Percentiles rank a stretch among this genome's conserved stretches.
Conservation (phyloP, 495 filamentous ascomycete species). For the Neurospora cerealis region DNA sequence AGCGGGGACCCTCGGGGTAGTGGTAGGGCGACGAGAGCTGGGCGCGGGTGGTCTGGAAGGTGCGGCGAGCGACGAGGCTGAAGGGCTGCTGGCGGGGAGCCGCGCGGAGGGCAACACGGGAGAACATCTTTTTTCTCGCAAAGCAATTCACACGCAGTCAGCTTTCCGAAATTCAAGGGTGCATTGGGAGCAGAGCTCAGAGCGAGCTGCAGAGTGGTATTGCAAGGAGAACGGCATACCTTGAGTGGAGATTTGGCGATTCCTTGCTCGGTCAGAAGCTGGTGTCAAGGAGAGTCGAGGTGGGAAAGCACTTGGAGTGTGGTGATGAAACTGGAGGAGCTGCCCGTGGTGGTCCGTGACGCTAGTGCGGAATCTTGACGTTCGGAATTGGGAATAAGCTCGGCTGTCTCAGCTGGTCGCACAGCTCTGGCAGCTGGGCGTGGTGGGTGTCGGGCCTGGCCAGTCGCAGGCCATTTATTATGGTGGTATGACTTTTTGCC, state of each 20-base stretch:
- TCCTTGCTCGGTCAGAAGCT: background rate
- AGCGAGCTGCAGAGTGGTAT: background rate
- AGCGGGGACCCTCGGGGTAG: constrained; percentile 92
- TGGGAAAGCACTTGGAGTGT: constrained; percentile 1
- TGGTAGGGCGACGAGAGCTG: constrained; percentile 88
- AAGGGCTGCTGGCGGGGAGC: constrained; percentile 51
- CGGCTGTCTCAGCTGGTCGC: background rate
- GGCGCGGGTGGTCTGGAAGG: constrained; percentile 83
- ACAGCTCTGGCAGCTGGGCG: background rate
- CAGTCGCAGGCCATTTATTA: background rate
- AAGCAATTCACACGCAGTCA: background rate
- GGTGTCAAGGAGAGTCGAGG: background rate
- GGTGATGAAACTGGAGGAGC: background rate
- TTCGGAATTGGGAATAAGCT: background rate
- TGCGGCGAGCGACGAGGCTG: constrained; percentile 71
- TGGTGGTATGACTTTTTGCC: constrained; percentile 17
- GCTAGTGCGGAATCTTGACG: background rate
- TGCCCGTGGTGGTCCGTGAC: background rate
- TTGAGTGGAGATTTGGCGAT: constrained; percentile 13
- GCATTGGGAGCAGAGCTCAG: background rate
- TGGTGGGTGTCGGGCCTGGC: background rate
- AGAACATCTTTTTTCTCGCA: constrained; percentile 59
- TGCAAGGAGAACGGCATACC: constrained; percentile 1
- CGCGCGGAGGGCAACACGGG: constrained; percentile 64
- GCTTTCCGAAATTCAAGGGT: background rate